phyloP scores from a whole-genome alignment of 345 rosid genomes.

The Eucalyptus leucophloia region DNA sequence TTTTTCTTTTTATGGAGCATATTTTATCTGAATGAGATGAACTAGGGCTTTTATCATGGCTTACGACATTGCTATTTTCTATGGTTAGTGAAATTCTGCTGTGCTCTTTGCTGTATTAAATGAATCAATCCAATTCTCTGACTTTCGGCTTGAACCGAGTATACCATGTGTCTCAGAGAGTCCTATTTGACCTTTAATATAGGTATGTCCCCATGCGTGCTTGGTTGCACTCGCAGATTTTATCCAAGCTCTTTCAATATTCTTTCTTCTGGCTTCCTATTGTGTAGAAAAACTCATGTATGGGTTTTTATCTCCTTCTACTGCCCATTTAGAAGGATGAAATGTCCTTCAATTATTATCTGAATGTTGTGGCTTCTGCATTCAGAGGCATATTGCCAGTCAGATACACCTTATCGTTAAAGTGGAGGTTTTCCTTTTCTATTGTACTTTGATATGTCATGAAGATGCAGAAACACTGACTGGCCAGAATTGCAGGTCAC shows the following conservation, averaged over 20 bases:
- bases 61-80: background rate
- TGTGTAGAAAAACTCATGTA: background rate
- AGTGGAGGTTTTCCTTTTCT: background rate
- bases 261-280: background rate
- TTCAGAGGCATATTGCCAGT: background rate
- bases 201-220: background rate
- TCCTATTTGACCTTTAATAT: background rate
- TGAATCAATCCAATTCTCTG: background rate
- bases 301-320: background rate
- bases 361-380: background rate
- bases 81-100: background rate
- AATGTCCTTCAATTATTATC: background rate
- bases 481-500: constrained; percentile 42
- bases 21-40: background rate
- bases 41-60: background rate
- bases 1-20: background rate
- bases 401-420: background rate
- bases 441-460: background rate
- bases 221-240: background rate
- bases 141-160: background rate
- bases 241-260: background rate
- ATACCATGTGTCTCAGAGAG: background rate
- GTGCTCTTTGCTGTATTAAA: background rate
- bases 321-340: background rate
- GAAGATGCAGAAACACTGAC: background rate